Percentiles rank a stretch among this genome's conserved stretches.
These are phyloP conservation scores for Acanthamoeba royreba DNA, from an alignment of 208 protist genomes.

Conservation along the genomic window DNA sequence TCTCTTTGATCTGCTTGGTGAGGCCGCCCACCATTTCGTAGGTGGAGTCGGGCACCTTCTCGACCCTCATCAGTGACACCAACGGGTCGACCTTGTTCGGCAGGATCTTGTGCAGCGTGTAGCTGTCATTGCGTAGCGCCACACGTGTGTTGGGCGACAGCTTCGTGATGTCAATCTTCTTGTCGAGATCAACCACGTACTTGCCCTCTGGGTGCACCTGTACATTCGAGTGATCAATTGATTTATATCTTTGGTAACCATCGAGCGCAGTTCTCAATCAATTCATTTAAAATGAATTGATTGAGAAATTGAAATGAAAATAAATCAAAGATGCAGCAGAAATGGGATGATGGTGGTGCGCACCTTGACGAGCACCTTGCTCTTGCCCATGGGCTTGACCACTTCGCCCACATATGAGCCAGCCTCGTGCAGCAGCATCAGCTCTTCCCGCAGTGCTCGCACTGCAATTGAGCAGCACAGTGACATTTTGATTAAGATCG, in stretches of 20 bases:
- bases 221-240: neutral
- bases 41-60: constrained; percentile 99
- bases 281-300: neutral
- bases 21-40: constrained; percentile 99
- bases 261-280: neutral
- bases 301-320: neutral
- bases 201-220: constrained; percentile 94
- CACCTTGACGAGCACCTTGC: constrained; percentile 97
- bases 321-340: neutral
- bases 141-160: constrained; percentile 95
- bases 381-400: constrained; percentile 98
- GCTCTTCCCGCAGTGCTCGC: constrained; percentile 97
- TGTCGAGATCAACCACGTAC: constrained; percentile 98
- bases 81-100: constrained; percentile 98
- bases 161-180: constrained; percentile 90
- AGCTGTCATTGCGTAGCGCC: constrained; percentile 95
- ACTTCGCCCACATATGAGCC: constrained; percentile 98
- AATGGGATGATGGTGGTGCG: neutral
- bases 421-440: constrained; percentile 95
- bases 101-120: constrained; percentile 96
- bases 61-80: constrained; percentile 99
- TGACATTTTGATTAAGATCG: neutral
- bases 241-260: neutral
- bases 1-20: constrained; percentile 98
- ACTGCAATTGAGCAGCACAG: constrained; percentile 75